Conservation (phyloP, 805 yeast species). For the Limtongia smithiae region DNA sequence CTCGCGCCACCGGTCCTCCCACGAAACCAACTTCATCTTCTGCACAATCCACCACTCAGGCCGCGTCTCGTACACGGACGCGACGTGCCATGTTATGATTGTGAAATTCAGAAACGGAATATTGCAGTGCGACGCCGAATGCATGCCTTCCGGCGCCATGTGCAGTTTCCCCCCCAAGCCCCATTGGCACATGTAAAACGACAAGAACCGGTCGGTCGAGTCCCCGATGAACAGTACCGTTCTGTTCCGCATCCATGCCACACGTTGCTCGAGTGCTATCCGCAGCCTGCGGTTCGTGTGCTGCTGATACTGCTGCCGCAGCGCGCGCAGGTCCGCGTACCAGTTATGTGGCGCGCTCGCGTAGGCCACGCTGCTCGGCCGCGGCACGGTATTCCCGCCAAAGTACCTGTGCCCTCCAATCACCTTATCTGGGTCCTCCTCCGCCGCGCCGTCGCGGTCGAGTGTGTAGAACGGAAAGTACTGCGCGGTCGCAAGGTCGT, state of each 20-base stretch:
- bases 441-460: too few species aligned
- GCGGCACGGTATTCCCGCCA: background rate
- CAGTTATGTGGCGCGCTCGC: constrained; percentile 5
- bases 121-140: constrained; percentile 9
- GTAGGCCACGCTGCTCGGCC: background rate
- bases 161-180: background rate
- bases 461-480: too few species aligned
- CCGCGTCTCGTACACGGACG: constrained; percentile 2
- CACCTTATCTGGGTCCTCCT: too few species aligned
- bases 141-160: background rate
- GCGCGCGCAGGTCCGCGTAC: background rate
- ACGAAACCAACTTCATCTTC: constrained; percentile 1
- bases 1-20: constrained; percentile 6
- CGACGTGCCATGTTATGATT: constrained; percentile 12
- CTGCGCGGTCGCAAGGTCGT: too few species aligned
- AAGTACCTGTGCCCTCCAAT: too few species aligned
- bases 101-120: constrained; percentile 11
- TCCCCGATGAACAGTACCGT: constrained; percentile 8
- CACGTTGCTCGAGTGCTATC: background rate
- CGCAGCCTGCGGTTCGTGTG: too few species aligned
- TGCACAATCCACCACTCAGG: constrained; percentile 15
- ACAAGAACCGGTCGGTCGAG: constrained; percentile 8
- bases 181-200: background rate
- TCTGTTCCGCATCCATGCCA: background rate
- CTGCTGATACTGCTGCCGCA: too few species aligned